Evolutionary conservation across 768 basidiomycete species (phyloP), one percentile per base, ranked within the genome.

Genomic region (Russula sp.): DNA sequence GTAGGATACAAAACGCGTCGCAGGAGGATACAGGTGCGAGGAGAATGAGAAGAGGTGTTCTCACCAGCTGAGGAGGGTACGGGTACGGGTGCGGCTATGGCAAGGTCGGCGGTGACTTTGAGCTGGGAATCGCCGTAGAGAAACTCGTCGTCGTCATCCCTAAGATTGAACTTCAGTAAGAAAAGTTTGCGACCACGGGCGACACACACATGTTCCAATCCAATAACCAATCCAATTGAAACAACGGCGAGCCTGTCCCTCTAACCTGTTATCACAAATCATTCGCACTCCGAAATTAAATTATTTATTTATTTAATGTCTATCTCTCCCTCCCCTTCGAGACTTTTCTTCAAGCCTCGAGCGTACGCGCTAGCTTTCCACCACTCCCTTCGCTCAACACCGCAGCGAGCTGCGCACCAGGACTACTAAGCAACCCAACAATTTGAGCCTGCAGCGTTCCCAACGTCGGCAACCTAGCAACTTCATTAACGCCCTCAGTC

Each of bases 401-500:
- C 53, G 83, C 86, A 4, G 89, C 84, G 53, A 95, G 78, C 74
- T 91, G 88, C 65, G 83, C 79, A 13, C 84, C 86, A 50, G 91
- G 92, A 16, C 85, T 79, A 62, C 87, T 87, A 65, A 98, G 73
- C 75, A 97, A 66, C 9, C 94, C 94, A 16, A 95, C 88, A 61
- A 98, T 81, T 75, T 96, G 93, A 20, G 87, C 87, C 58, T 89
- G 77, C 65, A 97, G 74, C 2, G 84, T 86, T 44, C 89, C 88
- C 71, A 96, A 75, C 50, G 88, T 83, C 24, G 94, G 94, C 58
- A 96, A 75, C 69, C 85, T 84, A 36, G 87, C 83, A 5, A 94
- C 83, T 16, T 84, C 79, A 71, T 79, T 77, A 60, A 94, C 76
- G 6, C 81, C 80, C 11, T 79, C 75, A 22, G 83, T 79, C 57